These are phyloP conservation scores for Mallotus repandus DNA, from an alignment of 441 rosid species.

Conservation along the genomic window DNA sequence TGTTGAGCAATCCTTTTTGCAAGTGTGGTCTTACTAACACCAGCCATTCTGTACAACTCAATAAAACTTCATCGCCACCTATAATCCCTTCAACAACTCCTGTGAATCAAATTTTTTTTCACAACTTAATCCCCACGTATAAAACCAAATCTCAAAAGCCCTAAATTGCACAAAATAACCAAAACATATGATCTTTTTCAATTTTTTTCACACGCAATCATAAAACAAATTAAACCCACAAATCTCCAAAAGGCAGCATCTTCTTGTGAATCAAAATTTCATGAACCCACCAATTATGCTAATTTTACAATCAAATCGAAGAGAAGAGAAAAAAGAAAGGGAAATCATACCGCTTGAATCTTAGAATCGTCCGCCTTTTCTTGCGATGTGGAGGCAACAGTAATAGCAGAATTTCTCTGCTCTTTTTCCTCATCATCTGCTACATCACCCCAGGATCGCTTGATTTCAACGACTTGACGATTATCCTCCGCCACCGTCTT, in stretches of 20 bases:
- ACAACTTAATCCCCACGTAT: too few relatives aligned
- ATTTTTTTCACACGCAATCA: too few relatives aligned
- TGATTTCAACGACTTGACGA: constrained; percentile 32
- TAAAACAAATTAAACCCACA: too few relatives aligned
- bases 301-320: neutral
- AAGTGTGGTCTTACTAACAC: too few relatives aligned
- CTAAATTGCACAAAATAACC: neutral
- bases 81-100: constrained; percentile 82
- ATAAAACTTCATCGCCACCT: constrained; percentile 89
- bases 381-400: constrained; percentile 34
- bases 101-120: too few relatives aligned
- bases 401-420: constrained; percentile 25
- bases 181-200: too few relatives aligned
- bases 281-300: too few relatives aligned
- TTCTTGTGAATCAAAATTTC: neutral
- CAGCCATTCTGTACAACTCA: too few relatives aligned
- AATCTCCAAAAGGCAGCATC: too few relatives aligned
- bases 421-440: constrained; percentile 53
- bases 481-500: constrained; percentile 16
- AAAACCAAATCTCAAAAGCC: constrained; percentile 25
- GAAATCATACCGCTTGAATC: constrained; percentile 60
- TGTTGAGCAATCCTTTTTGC: too few relatives aligned
- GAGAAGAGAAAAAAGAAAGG: neutral
- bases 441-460: constrained; percentile 55
- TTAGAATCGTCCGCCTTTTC: constrained; percentile 60